Evolutionary conservation across 345 rosid species (phyloP), one percentile per base, ranked within the genome.

Genomic region (Leavenworthia alabamica): DNA sequence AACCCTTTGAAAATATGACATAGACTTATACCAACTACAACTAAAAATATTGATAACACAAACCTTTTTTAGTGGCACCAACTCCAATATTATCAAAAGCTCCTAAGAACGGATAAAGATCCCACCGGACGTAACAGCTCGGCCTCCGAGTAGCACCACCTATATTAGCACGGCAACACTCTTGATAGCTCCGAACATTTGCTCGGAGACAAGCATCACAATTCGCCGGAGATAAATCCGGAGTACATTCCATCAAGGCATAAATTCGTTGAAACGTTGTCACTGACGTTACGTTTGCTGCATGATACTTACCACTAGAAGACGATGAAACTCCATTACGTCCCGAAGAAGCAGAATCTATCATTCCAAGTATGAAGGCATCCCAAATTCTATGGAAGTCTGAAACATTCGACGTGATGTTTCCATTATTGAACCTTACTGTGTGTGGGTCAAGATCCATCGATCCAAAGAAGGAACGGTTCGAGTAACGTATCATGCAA

Each of bases 211-310:
- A 82, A 6, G 7, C 6, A 1, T 39, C 23, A n/a, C 81, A 81
- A 5, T 46, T 65, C 0, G 0, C 0, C 1, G 24, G 2, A 7
- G 78, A 64, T 40, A 81, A 14, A 67, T 81, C 82, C 3, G 73
- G 81, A 1, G 73, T 74, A 54, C 89, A 83, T 76, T 78, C 77
- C 9, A 24, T 75, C 4, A 83, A 76, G 4, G 39, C 19, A 56
- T 64, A 83, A 27, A 81, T 22, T 0, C 6, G 24, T 22, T 56
- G 36, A 4, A 53, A 67, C 49, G 24, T 51, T 3, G 58, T 23
- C 11, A 55, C 15, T 14, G 56, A 3, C 1, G 33, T 45, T 4
- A 58, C 39, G 19, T 16, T 27, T 7, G 58, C 67, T 0, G 81
- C 81, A 36, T 80, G 79, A 50, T 61, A 77, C 27, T 65, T 80